Evolutionary conservation across 257 asterid genomes (phyloP).

Genomic region (Penstemon newberryi): DNA sequence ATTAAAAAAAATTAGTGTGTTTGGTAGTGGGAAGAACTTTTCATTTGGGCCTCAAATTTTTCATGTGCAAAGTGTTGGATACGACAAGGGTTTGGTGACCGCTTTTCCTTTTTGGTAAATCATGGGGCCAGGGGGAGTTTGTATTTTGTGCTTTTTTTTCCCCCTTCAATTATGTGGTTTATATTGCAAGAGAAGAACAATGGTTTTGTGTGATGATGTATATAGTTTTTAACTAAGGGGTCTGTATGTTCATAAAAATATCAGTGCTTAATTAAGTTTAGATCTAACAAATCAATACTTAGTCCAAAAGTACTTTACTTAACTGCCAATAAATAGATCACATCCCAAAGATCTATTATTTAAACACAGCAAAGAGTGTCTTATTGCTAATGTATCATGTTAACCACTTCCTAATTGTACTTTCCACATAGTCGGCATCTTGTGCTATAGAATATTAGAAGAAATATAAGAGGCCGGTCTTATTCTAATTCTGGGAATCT

Average conservation of each 20-base stretch:
- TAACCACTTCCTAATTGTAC: background rate
- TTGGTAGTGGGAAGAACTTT: conserved; percentile 17
- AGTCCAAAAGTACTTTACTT: no score
- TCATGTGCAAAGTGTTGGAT: conserved; percentile 30
- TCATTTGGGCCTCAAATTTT: conserved; percentile 23
- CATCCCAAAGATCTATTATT: background rate
- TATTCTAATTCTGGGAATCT: no score
- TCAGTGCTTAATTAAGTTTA: no score
- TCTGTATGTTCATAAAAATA: no score
- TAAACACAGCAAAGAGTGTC: background rate
- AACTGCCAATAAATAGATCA: background rate
- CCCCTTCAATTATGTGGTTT: background rate
- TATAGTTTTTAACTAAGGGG: no score
- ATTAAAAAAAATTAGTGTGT: conserved; percentile 16
- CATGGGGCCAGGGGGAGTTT: background rate
- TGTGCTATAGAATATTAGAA: background rate
- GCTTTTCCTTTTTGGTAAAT: conserved; percentile 13
- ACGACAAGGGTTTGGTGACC: conserved; percentile 22
- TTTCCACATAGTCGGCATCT: background rate
- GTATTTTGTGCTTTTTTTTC: background rate
- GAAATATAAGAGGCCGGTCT: no score
- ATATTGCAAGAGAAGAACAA: background rate
- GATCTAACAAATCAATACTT: no score
- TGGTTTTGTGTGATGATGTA: background rate
- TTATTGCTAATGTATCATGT: background rate